phyloP scores from a whole-genome alignment of 2,329 filamentous ascomycete species.

The Dactylonectria estremocensis region DNA sequence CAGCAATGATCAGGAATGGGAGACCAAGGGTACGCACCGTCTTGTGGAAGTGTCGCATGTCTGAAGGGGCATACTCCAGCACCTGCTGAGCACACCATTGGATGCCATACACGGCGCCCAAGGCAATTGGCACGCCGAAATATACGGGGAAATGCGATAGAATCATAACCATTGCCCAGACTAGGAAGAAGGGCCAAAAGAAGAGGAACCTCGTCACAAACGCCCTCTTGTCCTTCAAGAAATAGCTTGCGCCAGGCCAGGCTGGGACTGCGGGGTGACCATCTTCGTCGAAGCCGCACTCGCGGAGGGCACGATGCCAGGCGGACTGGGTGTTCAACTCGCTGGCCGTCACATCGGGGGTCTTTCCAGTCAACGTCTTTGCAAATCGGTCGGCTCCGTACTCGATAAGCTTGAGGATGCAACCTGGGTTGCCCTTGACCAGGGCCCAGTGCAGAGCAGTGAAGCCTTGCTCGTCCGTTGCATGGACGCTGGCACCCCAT shows the following conservation, averaged over 20 bases:
- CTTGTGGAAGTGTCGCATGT: constrained; percentile 92
- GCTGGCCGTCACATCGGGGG: constrained; percentile 85
- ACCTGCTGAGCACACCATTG: constrained; percentile 85
- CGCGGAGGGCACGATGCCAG: constrained; percentile 86
- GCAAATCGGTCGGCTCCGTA: constrained; percentile 96
- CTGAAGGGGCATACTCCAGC: constrained; percentile 85
- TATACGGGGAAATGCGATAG: constrained; percentile 82
- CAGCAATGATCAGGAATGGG: constrained; percentile 9
- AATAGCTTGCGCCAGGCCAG: constrained; percentile 80
- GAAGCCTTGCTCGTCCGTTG: constrained; percentile 91
- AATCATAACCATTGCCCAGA: constrained; percentile 80
- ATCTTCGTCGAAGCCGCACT: constrained; percentile 87
- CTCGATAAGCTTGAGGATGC: constrained; percentile 94
- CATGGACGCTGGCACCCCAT: constrained; percentile 96
- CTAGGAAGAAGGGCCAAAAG: constrained; percentile 85
- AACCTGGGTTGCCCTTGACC: constrained; percentile 91
- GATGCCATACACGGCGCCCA: constrained; percentile 77
- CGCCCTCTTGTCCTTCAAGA: constrained; percentile 82
- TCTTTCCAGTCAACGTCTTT: constrained; percentile 91
- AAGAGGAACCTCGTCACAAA: constrained; percentile 92
- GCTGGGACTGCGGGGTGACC: constrained; percentile 79
- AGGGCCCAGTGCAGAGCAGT: constrained; percentile 97
- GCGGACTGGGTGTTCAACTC: constrained; percentile 90
- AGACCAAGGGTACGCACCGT: constrained; percentile 72
- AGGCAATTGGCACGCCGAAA: constrained; percentile 79